Conservation (phyloP, 75 land plant species). For the Gnetum montanum region DNA sequence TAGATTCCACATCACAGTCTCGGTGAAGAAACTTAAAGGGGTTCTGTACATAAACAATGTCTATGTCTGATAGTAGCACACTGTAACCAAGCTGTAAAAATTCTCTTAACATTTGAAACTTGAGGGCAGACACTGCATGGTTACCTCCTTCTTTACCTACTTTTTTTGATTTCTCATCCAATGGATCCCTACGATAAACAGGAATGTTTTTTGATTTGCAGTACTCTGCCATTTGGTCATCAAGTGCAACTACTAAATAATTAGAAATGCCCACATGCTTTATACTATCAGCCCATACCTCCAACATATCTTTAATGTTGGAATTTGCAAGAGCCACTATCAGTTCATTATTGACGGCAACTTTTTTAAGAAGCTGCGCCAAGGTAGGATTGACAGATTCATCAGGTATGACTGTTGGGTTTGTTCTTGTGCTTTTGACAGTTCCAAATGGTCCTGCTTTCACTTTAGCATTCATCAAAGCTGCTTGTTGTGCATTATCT, state of each 20-base stretch:
- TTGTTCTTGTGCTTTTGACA: slow-evolving; percentile 70
- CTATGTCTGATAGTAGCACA: slow-evolving; percentile 90
- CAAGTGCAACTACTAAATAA: slow-evolving; percentile 86
- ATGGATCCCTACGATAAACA: slow-evolving; percentile 72
- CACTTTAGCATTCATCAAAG: slow-evolving; percentile 21
- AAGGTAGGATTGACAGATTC: slow-evolving; percentile 79
- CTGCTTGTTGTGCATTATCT: slow-evolving; percentile 47
- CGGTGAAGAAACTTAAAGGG: slow-evolving; percentile 77
- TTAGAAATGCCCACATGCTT: slow-evolving; percentile 68
- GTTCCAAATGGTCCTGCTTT: slow-evolving; percentile 91
- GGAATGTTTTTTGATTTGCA: slow-evolving; percentile 76
- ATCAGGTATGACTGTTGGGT: slow-evolving; percentile 76
- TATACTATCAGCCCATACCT: slow-evolving; percentile 75
- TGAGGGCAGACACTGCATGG: slow-evolving; percentile 76
- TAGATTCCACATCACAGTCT: slow-evolving; percentile 96
- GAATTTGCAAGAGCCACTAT: slow-evolving; percentile 83
- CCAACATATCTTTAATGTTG: slow-evolving; percentile 66
- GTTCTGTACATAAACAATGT: slow-evolving; percentile 88
- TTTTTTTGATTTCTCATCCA: slow-evolving; percentile 32
- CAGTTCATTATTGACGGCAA: slow-evolving; percentile 68
- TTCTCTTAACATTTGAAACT: slow-evolving; percentile 73
- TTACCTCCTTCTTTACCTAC: slow-evolving; percentile 55
- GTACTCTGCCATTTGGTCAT: slow-evolving; percentile 49
- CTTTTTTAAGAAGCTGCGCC: slow-evolving; percentile 50
- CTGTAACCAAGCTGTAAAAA: slow-evolving; percentile 93